A percentile compares a stretch with the other conserved stretches of the same genome.
phyloP scores from a whole-genome alignment of 2,329 filamentous ascomycete species.

The Colletotrichum melonis region DNA sequence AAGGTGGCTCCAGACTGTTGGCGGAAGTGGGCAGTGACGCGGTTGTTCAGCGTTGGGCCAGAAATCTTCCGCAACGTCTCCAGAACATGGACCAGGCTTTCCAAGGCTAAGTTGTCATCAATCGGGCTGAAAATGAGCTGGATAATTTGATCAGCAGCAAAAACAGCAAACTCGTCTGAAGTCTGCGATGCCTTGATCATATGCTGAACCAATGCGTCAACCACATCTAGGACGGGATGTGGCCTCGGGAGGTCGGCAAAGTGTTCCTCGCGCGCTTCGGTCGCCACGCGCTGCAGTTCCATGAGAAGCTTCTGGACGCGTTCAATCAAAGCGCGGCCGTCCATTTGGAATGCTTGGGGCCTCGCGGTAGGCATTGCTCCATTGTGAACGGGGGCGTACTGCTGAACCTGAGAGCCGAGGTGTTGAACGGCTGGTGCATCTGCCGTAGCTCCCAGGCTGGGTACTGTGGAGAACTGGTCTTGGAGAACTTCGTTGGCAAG shows the following conservation, averaged over 20 bases:
- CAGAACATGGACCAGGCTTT: constrained; percentile 72
- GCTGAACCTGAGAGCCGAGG: constrained; percentile 62
- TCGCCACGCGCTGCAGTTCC: constrained; percentile 66
- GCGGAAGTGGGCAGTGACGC: constrained; percentile 67
- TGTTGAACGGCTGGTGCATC: constrained; percentile 67
- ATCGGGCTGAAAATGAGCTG: constrained; percentile 65
- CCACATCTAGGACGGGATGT: constrained; percentile 70
- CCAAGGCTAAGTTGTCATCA: constrained; percentile 67
- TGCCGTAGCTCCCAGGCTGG: constrained; percentile 67
- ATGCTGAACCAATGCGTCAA: constrained; percentile 70
- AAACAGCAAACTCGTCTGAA: constrained; percentile 69
- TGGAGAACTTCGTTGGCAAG: constrained; percentile 73
- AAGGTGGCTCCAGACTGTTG: constrained; percentile 67
- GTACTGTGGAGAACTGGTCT: constrained; percentile 69
- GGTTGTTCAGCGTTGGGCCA: constrained; percentile 63
- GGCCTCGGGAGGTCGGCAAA: constrained; percentile 69
- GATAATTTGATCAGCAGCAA: constrained; percentile 70
- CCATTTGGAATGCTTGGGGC: constrained; percentile 58
- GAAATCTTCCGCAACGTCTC: constrained; percentile 71
- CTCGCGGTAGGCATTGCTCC: constrained; percentile 62
- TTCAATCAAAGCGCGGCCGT: constrained; percentile 64
- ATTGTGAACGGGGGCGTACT: constrained; percentile 66
- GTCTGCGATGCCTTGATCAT: constrained; percentile 73
- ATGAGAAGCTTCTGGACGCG: constrained; percentile 68
- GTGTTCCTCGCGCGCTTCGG: constrained; percentile 67